Evolutionary conservation across 176 grass and related monocot species (phyloP), one percentile per base, ranked within the genome.

Genomic region (Aechmea fasciata): DNA sequence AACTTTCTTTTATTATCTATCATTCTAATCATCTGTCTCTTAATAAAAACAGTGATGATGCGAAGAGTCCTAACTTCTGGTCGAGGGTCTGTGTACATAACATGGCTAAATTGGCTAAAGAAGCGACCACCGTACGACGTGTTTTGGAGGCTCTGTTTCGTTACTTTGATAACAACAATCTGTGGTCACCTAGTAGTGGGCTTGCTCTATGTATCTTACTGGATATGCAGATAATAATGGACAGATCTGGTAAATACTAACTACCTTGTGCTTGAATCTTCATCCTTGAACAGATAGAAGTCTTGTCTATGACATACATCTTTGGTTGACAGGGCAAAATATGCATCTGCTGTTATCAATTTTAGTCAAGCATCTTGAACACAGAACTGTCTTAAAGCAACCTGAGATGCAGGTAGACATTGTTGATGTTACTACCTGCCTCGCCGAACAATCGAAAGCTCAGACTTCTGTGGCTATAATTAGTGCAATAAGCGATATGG

Each of bases 61-160:
- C 65, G 73, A 73, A 81, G 75, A 92, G 79, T 74, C 84, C 89
- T 47, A 85, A 87, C 74, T 92, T 97, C 76, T 97, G 93, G 93
- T 90, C 89, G 41, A 91, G 93, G 79, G 76, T 97, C 64, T 97
- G 93, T 79, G 74, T 97, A 47, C 93, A 92, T 83, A 97, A 97
- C 84, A 85, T 97, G 79, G 93, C 93, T 33, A 90, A 79, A 80
- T 92, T 97, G 87, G 88, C 89, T 29, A 97, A 80, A 66, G 93
- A 90, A 85, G 89, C 81, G 81, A 87, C 93, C 57, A 92, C 93
- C 17, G 70, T 92, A 6, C 83, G 93, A 14, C 81, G 89, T 74
- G 89, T 97, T 80, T 81, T 97, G 66, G 93, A 97, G 62, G 68
- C 93, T 70, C 83, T 97, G 81, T 97, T 97, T 79, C 85, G 93